A percentile compares a stretch with the other conserved stretches of the same genome.
phyloP scores from a whole-genome alignment of 805 yeast genomes.

The Wickerhamomyces subpelliculosus region DNA sequence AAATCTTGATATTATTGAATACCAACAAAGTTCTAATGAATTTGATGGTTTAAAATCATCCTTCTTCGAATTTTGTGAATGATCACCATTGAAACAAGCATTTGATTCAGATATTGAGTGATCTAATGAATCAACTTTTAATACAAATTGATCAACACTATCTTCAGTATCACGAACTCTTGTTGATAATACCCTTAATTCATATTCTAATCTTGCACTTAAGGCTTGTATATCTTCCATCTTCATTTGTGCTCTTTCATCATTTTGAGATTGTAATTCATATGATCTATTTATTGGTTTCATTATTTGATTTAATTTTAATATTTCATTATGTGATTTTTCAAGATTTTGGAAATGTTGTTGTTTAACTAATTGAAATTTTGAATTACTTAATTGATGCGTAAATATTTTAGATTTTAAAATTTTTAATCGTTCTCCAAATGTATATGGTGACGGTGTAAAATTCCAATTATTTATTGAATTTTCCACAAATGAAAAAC shows the following conservation, averaged over 20 bases:
- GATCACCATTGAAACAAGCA: not conserved
- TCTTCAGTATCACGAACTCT: slow-evolving; percentile 66
- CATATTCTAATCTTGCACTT: slow-evolving; percentile 59
- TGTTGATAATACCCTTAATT: slow-evolving; percentile 48
- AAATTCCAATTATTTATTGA: slow-evolving; percentile 7
- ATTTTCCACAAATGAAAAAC: slow-evolving; percentile 28
- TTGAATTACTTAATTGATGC: not conserved
- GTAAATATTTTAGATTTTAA: slow-evolving; percentile 2
- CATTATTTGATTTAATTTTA: slow-evolving; percentile 7
- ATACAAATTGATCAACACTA: slow-evolving; percentile 38
- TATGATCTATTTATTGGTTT: slow-evolving; percentile 14
- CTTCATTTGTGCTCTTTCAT: slow-evolving; percentile 30
- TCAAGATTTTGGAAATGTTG: not conserved
- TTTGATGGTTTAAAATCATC: too few species aligned
- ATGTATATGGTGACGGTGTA: slow-evolving; percentile 5
- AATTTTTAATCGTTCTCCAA: slow-evolving; percentile 8
- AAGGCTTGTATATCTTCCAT: slow-evolving; percentile 45
- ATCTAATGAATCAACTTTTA: slow-evolving; percentile 30
- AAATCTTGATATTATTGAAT: not conserved
- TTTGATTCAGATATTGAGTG: slow-evolving; percentile 5
- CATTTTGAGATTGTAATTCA: slow-evolving; percentile 15
- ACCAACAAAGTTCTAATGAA: not conserved
- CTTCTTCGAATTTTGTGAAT: too few species aligned
- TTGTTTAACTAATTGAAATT: not conserved
- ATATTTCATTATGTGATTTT: not conserved